These are phyloP conservation scores for Amylostereum areolatum DNA, from an alignment of 1,284 basidiomycete genomes.

Conservation along the genomic window DNA sequence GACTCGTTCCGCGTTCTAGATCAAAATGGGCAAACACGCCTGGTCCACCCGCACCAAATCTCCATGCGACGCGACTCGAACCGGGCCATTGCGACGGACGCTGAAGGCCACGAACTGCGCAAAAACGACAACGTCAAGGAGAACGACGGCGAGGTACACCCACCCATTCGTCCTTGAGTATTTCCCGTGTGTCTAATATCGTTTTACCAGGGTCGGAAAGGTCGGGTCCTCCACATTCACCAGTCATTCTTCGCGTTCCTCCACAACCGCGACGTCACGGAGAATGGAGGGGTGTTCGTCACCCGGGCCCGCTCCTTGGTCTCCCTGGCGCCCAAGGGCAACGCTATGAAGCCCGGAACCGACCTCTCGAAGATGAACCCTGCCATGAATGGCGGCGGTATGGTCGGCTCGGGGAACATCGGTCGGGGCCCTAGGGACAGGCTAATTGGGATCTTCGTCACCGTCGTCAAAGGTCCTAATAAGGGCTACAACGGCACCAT, in stretches of 20 bases:
- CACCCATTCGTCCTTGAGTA: not conserved
- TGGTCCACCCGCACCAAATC: conserved; percentile 94
- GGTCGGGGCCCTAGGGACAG: conserved; percentile 75
- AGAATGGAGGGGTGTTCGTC: conserved; percentile 95
- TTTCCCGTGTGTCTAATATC: not conserved
- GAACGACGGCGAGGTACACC: conserved; percentile 76
- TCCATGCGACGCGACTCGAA: conserved; percentile 83
- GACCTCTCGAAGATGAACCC: conserved; percentile 99
- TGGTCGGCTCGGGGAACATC: conserved; percentile 76
- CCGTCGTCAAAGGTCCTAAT: conserved; percentile 82
- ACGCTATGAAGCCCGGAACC: conserved; percentile 52
- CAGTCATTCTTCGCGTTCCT: conserved; percentile 94
- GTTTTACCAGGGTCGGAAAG: conserved; percentile 68
- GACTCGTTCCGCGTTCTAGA: conserved; percentile 95
- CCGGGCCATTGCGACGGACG: conserved; percentile 85
- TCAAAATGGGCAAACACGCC: conserved; percentile 84
- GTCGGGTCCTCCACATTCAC: conserved; percentile 91
- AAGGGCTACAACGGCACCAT: conserved; percentile 92
- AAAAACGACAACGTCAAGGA: conserved; percentile 94
- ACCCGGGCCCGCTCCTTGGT: conserved; percentile 75
- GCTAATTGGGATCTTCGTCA: conserved; percentile 77
- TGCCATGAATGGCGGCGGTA: conserved; percentile 62
- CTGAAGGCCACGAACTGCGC: conserved; percentile 79
- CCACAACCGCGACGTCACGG: conserved; percentile 84
- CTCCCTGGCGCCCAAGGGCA: conserved; percentile 83